Base-by-base conservation (phyloP, 768 basidiomycete genomes). In the Leccinum variicolor region DNA sequence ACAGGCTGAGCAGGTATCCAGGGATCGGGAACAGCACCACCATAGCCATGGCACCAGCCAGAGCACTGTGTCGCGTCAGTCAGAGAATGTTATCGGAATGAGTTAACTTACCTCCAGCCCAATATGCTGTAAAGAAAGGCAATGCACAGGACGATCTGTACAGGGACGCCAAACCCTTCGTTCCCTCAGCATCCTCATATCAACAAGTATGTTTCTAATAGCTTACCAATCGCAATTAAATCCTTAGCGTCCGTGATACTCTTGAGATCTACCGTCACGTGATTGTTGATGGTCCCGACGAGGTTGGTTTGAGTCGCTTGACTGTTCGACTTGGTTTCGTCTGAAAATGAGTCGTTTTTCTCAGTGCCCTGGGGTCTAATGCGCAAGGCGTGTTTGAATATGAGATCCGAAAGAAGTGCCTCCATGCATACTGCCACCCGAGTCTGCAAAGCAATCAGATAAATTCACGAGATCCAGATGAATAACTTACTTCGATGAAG, bases 201-300 rank as follows among this genome's bases (percentile, higher is more conserved):
- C 54, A 9, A 19, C n/a, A n/a, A 23, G 6, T 10, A 19, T 15
- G 15, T 34, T 8, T 31, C 28, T 31, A 5, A 7, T 2, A 14
- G 3, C 48, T 19, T 48, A 58, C 57, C 39, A 1, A 19, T 28
- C 5, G 41, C 47, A 46, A 68, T 48, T 33, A 62, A 54, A 49
- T 68, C 58, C 43, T 58, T 55, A 13, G 51, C 59, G 29, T 57
- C 61, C 3, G 54, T 63, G 3, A 64, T n/a, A 36, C 31, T 63
- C 28, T 28, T 28, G 48, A 49, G 31, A 53, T 58, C 66, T 29
- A 85, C 84, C 6, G 88, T 84, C 39, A 89, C 80, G 7, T 90
- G 72, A 53, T 90, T 91, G 69, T 87, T 91, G 66, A 92, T 85
- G 66, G 83, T 87, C 13, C 90, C 90, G 26, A 84, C 79, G n/a